Evolutionary conservation across 768 basidiomycete species (phyloP), one percentile per base, ranked within the genome.

Genomic region (Suillus decipiens): DNA sequence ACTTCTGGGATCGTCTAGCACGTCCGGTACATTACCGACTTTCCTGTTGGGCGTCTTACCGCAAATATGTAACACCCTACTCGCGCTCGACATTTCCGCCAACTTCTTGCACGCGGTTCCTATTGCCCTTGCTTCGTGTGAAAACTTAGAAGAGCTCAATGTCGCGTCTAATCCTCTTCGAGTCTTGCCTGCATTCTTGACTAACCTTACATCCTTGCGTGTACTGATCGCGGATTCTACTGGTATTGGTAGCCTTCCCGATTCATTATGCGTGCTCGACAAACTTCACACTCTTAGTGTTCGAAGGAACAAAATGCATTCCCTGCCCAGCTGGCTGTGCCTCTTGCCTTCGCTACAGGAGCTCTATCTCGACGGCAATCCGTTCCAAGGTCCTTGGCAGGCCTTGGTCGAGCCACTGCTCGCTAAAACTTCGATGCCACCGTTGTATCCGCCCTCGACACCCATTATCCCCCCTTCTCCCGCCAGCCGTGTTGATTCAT

Each of bases 281-380:
- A 88, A 85, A 68, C 81, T 99, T 41, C 95, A 97, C 72, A 96
- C 95, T 12, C 84, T 94, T 68, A 95, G 95, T 71, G 77, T 96
- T 61, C 88, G 96, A 53, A 80, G 90, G 70, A 99, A 99, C 77
- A 90, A 90, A 73, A 81, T 99, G 71, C 83, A 91, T 67, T 85
- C 90, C 8, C 84, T 99, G 19, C 96, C 97, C n/a, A 87, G 90
- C 65, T 99, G 97, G 96, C 82, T 99, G 53, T 94, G 93, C 73
- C 84, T 93, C 34, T 82, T 99, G n/a, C 84, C 88, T 22, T 82
- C 83, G 36, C 80, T 99, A 54, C 93, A 96, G 74, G 90, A 89
- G 1, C 79, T 99, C 3, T 90, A 89, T 67, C 86, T 99, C n/a
- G 96, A 99, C 66, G 90, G 89, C 19, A 99, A 99, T 73, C 95